phyloP scores from a whole-genome alignment of 2,329 filamentous ascomycete genomes.

The Beauveria varroae region DNA sequence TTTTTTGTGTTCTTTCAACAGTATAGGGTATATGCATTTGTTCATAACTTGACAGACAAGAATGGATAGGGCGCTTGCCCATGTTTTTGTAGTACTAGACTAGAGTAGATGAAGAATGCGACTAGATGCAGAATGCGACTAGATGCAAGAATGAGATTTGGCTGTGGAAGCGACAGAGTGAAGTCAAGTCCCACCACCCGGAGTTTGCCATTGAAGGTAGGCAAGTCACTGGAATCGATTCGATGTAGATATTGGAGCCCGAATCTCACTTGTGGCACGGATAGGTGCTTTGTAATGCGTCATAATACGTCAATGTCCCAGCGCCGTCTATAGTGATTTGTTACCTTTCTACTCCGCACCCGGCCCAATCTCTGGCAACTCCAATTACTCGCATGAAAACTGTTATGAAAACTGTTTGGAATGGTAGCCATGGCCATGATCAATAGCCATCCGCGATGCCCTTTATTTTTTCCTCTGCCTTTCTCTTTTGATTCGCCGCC shows the following conservation, averaged over 20 bases:
- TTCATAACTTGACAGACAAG: not conserved
- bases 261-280: too few species aligned
- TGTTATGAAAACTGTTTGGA: too few species aligned
- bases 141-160: too few species aligned
- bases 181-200: not conserved
- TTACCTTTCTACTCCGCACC: too few species aligned
- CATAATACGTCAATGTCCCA: too few species aligned
- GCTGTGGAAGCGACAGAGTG: too few species aligned
- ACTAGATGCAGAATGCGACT: not conserved
- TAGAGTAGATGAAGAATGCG: slow-evolving; percentile 1
- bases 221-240: too few species aligned
- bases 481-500: slow-evolving; percentile 38
- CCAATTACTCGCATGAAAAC: too few species aligned
- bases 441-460: slow-evolving; percentile 28
- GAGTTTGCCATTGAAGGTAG: too few species aligned
- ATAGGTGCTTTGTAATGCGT: too few species aligned
- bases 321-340: too few species aligned
- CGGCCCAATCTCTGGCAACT: not conserved
- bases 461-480: slow-evolving; percentile 29
- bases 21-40: not conserved
- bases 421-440: not conserved
- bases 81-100: not conserved
- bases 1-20: not conserved
- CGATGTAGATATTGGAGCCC: too few species aligned
- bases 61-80: not conserved